Evolutionary conservation across 2,329 filamentous ascomycete species (phyloP), one percentile per base, ranked within the genome.

Genomic region (Hypoxylon sp.): DNA sequence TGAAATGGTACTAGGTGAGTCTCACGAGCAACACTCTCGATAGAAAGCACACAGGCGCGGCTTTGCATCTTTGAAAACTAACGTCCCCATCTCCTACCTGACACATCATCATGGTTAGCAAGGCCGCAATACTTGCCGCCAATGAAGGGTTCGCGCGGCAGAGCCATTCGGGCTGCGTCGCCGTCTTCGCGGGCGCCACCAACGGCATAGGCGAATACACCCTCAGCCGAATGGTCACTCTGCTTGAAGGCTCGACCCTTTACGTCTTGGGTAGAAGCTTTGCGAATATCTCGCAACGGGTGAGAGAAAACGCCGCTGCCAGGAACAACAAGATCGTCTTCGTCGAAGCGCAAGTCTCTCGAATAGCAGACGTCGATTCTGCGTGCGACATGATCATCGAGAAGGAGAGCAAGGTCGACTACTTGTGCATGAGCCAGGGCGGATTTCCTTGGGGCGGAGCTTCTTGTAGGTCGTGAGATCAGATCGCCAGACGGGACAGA

Each of bases 391-490:
- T 55, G 26, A 67, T 70, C 55, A 42, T 20, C n/a, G 40, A 33
- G 0, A 54, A 50, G 2, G 63, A 67, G 33, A 20, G 35, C 0
- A 67, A 64, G 31, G 59, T 73, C 7, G 70, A 72, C 49, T 68
- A 63, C 5, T 38, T 73, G 5, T 73, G 60, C 42, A 66, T 72
- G 58, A 72, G 65, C 47, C 57, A 57, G 1, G 70, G 72, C 0
- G 48, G 65, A 0, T 26, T 67, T 18, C 67, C 67, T 2, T 27
- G 67, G 1, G 40, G 43, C 7, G 65, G 69, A 0, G 54, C 59
- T 1, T 45, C 57, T 17, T 68, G 65, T 66, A 65, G 1, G 63
- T 50, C 1, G 2, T 3, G 23, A 27, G 10, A 3, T 24, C 15
- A 11, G 10, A 18, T 7, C 3, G 10, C 13, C 17, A 13, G 17